Evolutionary conservation across 139 green algal genomes (phyloP).

Genomic region (Chlorella sp.): DNA sequence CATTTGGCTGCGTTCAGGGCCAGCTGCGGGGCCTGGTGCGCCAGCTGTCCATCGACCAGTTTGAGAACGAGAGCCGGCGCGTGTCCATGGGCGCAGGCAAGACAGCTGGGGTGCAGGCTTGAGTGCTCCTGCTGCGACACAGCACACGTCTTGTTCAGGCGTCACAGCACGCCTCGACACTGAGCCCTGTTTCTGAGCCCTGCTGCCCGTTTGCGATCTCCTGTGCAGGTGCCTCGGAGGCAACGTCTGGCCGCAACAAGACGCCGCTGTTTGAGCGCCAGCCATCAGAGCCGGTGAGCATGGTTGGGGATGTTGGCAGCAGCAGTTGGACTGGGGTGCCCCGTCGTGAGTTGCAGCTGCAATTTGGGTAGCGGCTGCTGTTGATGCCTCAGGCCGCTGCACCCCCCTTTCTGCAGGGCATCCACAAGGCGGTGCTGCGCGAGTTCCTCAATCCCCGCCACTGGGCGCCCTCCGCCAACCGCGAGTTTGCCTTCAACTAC

Average conservation of each 20-base stretch:
- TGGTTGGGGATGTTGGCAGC: no score
- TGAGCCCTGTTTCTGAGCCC: no score
- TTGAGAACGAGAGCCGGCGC: slow-evolving; percentile 96
- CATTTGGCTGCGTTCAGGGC: slow-evolving; percentile 26
- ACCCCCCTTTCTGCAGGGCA: slow-evolving; percentile 66
- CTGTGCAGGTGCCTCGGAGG: not conserved
- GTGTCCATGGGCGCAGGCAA: slow-evolving; percentile 71
- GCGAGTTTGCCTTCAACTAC: slow-evolving; percentile 71
- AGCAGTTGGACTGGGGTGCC: no score
- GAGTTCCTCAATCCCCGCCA: slow-evolving; percentile 86
- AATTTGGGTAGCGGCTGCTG: no score
- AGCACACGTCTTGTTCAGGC: no score
- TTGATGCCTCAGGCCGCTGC: no score
- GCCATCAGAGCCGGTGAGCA: slow-evolving; percentile 37
- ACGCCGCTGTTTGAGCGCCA: slow-evolving; percentile 64
- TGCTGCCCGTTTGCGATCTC: no score
- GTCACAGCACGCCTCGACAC: no score
- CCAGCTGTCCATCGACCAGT: slow-evolving; percentile 98
- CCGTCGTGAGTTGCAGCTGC: no score
- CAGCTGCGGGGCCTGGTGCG: slow-evolving; percentile 84
- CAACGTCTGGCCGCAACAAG: slow-evolving; percentile 12
- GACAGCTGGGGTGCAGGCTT: not conserved
- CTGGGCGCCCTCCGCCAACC: slow-evolving; percentile 86
- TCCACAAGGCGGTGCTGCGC: slow-evolving; percentile 92
- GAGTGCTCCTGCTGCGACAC: no score